These are phyloP conservation scores for Ogataea corticis DNA, from an alignment of 805 yeast species.

Conservation along the genomic window DNA sequence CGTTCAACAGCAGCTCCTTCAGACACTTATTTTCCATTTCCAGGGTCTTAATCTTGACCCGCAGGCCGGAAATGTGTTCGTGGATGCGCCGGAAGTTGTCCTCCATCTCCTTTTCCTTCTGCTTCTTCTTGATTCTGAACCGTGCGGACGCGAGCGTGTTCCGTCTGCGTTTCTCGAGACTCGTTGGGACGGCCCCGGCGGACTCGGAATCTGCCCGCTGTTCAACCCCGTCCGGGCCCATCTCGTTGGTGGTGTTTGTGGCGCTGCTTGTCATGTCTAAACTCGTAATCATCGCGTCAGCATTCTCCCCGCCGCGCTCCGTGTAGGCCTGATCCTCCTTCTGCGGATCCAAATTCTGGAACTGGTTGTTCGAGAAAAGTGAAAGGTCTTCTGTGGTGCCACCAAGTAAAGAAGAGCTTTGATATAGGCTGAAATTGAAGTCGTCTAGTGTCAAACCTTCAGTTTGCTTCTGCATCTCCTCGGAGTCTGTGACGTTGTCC, in stretches of 20 bases:
- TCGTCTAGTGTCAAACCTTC: conserved; percentile 16
- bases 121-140: conserved; percentile 61
- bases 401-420: background rate
- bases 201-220: background rate
- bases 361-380: conserved; percentile 25
- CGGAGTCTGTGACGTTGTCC: background rate
- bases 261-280: background rate
- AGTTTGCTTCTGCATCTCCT: background rate
- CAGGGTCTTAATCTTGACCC: conserved; percentile 48
- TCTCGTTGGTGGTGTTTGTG: too few relatives aligned
- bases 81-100: conserved; percentile 42
- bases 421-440: conserved; percentile 17
- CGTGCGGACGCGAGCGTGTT: conserved; percentile 69
- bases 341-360: conserved; percentile 25
- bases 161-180: conserved; percentile 51
- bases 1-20: conserved; percentile 41
- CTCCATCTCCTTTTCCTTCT: conserved; percentile 61
- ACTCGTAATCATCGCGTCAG: background rate
- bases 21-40: conserved; percentile 65
- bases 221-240: too few relatives aligned
- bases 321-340: conserved; percentile 2
- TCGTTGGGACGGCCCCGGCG: background rate
- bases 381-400: conserved; percentile 22
- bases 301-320: background rate
- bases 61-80: conserved; percentile 46